Conservation (phyloP, 192 early-diverging fungal genomes). For the Entrophospora sp. region DNA sequence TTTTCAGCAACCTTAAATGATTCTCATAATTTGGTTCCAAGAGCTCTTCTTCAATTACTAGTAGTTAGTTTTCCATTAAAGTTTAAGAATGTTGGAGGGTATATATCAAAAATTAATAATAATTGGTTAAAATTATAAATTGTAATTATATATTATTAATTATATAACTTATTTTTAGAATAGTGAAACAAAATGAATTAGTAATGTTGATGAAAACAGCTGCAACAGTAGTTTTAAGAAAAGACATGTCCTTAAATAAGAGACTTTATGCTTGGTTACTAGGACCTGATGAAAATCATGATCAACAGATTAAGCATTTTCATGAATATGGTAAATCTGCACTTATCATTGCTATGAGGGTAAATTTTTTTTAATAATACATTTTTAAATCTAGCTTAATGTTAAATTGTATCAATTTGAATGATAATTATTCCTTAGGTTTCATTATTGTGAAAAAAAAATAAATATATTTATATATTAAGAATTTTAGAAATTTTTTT, state of each 20-base stretch:
- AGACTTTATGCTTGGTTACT: slow-evolving; percentile 88
- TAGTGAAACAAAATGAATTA: slow-evolving; percentile 59
- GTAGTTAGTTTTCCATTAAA: slow-evolving; percentile 61
- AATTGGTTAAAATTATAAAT: too few relatives aligned
- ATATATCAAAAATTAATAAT: neutral
- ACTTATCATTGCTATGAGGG: slow-evolving; percentile 47
- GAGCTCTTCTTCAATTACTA: slow-evolving; percentile 75
- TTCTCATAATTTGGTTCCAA: slow-evolving; percentile 68
- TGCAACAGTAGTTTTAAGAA: slow-evolving; percentile 69
- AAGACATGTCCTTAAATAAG: slow-evolving; percentile 91
- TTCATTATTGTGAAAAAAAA: too few relatives aligned
- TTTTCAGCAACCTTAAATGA: slow-evolving; percentile 67
- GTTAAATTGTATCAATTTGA: too few relatives aligned
- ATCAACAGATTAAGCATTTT: slow-evolving; percentile 45
- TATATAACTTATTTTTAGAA: slow-evolving; percentile 16
- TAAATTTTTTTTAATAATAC: slow-evolving; percentile 10
- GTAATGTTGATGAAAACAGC: slow-evolving; percentile 63
- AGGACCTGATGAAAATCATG: slow-evolving; percentile 34
- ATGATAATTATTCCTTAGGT: too few relatives aligned
- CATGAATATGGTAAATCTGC: slow-evolving; percentile 39
- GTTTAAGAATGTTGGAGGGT: slow-evolving; percentile 33
- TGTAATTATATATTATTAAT: slow-evolving; percentile 3
- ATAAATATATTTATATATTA: neutral
- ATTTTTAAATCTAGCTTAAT: too few relatives aligned
- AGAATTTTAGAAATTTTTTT: neutral